Evolutionary conservation across 1,284 basidiomycete species (phyloP).

Genomic region (Papiliotrema laurentii): DNA sequence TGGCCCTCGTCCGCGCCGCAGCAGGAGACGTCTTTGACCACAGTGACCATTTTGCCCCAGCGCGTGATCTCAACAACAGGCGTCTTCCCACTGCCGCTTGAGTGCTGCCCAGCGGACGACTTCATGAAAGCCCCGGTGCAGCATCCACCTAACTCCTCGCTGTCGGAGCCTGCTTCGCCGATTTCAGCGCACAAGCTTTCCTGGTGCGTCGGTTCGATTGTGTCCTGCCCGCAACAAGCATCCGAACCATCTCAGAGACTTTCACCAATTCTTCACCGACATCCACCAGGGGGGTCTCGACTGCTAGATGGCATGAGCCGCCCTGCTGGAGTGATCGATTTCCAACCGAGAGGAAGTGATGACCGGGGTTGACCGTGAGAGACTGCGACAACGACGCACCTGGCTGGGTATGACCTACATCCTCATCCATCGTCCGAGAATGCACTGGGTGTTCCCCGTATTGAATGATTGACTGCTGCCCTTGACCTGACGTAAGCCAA

Average conservation of each 20-base stretch:
- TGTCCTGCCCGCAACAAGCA: slow-evolving; percentile 42
- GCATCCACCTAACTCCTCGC: no score
- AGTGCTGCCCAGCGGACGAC: no score
- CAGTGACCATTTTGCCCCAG: no score
- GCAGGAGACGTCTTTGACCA: no score
- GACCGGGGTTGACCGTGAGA: slow-evolving; percentile 29
- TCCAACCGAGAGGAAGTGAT: slow-evolving; percentile 46
- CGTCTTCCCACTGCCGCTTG: no score
- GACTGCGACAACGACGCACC: slow-evolving; percentile 1
- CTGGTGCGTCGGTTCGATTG: no score
- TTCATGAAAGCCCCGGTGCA: no score
- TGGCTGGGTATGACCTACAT: slow-evolving; percentile 31
- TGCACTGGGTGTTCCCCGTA: slow-evolving; percentile 42
- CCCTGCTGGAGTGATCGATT: slow-evolving; percentile 31
- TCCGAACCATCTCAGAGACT: slow-evolving; percentile 29
- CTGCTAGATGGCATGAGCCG: slow-evolving; percentile 42
- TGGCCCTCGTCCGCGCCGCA: no score
- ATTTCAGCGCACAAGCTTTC: no score
- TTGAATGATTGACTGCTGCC: slow-evolving; percentile 48
- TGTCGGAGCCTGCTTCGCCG: no score
- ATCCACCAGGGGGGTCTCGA: slow-evolving; percentile 48
- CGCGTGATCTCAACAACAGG: no score
- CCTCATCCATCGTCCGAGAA: slow-evolving; percentile 47
- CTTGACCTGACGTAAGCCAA: slow-evolving; percentile 32
- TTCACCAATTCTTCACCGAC: slow-evolving; percentile 47